Evolutionary conservation across 108 stramenopile species (phyloP).

Genomic region (Nitzschia sp.): DNA sequence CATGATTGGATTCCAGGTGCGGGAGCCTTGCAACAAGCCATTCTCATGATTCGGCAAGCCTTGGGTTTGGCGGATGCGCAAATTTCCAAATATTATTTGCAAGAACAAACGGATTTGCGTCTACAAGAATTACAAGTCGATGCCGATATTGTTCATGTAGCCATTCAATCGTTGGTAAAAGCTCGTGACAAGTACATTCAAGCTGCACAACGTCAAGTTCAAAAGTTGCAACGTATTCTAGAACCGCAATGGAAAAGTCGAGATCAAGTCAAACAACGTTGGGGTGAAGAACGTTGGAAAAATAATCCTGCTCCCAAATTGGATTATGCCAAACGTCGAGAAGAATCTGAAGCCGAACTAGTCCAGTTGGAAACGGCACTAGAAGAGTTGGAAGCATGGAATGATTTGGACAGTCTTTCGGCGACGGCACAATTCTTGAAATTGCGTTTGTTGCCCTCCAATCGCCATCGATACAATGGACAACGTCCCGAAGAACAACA

Average conservation of each 20-base stretch:
- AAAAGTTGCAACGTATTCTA: constrained; percentile 22
- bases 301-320: constrained; percentile 48
- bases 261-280: constrained; percentile 37
- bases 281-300: constrained; percentile 48
- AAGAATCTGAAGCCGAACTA: constrained; percentile 32
- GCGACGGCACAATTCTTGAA: constrained; percentile 7
- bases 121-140: constrained; percentile 24
- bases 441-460: constrained; percentile 1
- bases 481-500: constrained; percentile 10
- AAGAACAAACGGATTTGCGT: neutral
- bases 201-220: constrained; percentile 2
- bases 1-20: constrained; percentile 24
- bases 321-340: constrained; percentile 33
- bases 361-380: constrained; percentile 30
- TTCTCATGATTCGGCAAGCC: constrained; percentile 29
- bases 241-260: constrained; percentile 50
- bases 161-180: constrained; percentile 22
- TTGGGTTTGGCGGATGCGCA: constrained; percentile 29
- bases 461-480: constrained; percentile 33
- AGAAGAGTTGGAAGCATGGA: constrained; percentile 18
- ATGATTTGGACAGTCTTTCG: constrained; percentile 5
- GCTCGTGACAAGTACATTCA: constrained; percentile 16
- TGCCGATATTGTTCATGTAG: constrained; percentile 41
- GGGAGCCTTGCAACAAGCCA: neutral
- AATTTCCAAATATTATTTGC: constrained; percentile 16